Evolutionary conservation across 768 basidiomycete species (phyloP), one percentile per base, ranked within the genome.

Genomic region (Pulveroboletus sp.): DNA sequence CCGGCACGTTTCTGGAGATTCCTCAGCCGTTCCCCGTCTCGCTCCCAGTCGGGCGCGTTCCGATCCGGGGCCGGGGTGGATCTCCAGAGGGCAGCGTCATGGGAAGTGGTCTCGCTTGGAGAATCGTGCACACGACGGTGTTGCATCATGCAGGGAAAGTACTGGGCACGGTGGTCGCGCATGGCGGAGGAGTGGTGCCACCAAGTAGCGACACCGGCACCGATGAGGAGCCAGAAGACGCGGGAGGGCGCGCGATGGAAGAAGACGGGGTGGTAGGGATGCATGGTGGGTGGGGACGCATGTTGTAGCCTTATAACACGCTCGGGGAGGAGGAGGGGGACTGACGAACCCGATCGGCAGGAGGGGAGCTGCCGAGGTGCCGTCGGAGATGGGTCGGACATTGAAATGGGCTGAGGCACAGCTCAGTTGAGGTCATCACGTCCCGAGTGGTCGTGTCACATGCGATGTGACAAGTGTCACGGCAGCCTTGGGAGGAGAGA

Each of bases 211-310:
- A 54, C 58, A 3, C 68, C 69, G 6, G 80, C 83, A 51, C 86
- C 86, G 55, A 86, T 17, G 57, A 75, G 8, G 72, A 88, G 85
- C 86, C 86, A 88, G 62, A 87, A 28, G 47, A 85, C 37, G 54
- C 86, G 82, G 39, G 78, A 78, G n/a, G 79, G 78, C 6, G 75
- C 61, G 47, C 70, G 64, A 43, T 65, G 67, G 54, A 63, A 46
- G 26, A 56, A 51, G 36, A 59, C 3, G 45, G 59, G 53, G 1
- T 51, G 43, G 49, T 63, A 57, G 0, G 56, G 54, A 11, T 61
- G 43, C 69, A 69, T 69, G 46, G 3, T 38, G 44, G 8, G 26
- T n/a, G n/a, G 36, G 17, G 8, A 15, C 14, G 27, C 50, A 58
- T 59, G 36, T 39, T n/a, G 12, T 2, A 15, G 30, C 7, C 52